These are phyloP conservation scores for Fremontodendron californicum DNA, from an alignment of 345 rosid species.

Conservation along the genomic window DNA sequence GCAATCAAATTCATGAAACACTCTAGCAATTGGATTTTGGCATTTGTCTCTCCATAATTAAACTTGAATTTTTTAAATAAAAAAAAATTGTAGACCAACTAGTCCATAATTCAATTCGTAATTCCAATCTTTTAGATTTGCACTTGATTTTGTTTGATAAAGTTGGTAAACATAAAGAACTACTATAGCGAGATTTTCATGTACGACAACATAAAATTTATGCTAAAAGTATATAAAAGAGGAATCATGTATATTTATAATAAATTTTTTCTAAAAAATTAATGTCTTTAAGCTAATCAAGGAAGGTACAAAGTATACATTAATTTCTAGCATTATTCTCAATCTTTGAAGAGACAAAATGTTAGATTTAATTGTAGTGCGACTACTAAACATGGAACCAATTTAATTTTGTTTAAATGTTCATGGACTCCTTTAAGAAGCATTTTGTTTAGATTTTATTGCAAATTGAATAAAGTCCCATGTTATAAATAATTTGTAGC, in stretches of 20 bases:
- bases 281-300: background rate
- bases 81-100: background rate
- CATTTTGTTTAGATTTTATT: background rate
- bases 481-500: too few species aligned
- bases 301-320: background rate
- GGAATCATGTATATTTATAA: background rate
- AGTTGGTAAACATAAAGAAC: background rate
- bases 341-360: conserved; percentile 25
- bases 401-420: background rate
- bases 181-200: background rate
- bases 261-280: background rate
- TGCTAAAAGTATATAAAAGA: too few species aligned
- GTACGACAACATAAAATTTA: background rate
- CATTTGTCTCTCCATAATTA: background rate
- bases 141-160: background rate
- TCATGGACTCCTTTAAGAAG: background rate
- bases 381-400: conserved; percentile 12
- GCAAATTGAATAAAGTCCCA: background rate
- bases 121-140: background rate
- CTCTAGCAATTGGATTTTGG: background rate
- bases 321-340: background rate
- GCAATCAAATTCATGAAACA: background rate
- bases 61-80: background rate
- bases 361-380: conserved; percentile 23
- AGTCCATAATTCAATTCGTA: background rate